Evolutionary conservation across 192 early-diverging fungal species (phyloP), one percentile per base, ranked within the genome.

Genomic region (Kickxella alabastrina): DNA sequence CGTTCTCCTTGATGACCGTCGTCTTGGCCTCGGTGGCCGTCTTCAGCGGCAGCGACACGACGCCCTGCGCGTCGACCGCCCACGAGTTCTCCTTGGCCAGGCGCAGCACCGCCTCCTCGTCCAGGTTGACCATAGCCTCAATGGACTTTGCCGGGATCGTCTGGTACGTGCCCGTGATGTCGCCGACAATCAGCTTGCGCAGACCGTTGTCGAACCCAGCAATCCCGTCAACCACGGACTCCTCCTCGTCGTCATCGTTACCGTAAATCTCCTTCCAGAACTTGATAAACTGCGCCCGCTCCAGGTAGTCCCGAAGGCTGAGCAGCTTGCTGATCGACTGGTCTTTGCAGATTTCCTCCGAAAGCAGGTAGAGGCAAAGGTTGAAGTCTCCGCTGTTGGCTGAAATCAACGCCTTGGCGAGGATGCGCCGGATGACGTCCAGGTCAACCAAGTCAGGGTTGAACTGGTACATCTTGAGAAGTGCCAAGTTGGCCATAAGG

Each of bases 381-480:
- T 91, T 90, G 65, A 94, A 97, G 68, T 94, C 92, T 17, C 89
- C 83, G 59, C 84, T 87, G 31, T 87, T 87, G 37, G 91, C 72
- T 32, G 89, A 88, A 10, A 86, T 90, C 34, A 94, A 72, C 24
- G 91, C 83, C 59, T 93, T 92, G 49, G 79, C 78, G 50, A 94
- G 79, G 49, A 94, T 87, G 52, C 82, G 83, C 62, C 70, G 77
- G 45, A 92, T 78, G 19, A 86, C 79, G 47, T 79, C 72, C 15
- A 83, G 77, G 63, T 89, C 91, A 45, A 82, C 61, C 62, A 84
- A 78, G 25, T 85, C 66, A 7, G 87, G 85, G 67, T 94, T 94
- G 79, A 96, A 96, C 66, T 96, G 93, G 79, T 94, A 90, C 76
- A 96, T 80, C 64, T 96, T 96, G 41, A 96, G 81, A 26, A 93